A percentile compares a stretch with the other conserved stretches of the same genome.
Conservation (phyloP, 129 eudicot species). For the Glebionis coronaria region DNA sequence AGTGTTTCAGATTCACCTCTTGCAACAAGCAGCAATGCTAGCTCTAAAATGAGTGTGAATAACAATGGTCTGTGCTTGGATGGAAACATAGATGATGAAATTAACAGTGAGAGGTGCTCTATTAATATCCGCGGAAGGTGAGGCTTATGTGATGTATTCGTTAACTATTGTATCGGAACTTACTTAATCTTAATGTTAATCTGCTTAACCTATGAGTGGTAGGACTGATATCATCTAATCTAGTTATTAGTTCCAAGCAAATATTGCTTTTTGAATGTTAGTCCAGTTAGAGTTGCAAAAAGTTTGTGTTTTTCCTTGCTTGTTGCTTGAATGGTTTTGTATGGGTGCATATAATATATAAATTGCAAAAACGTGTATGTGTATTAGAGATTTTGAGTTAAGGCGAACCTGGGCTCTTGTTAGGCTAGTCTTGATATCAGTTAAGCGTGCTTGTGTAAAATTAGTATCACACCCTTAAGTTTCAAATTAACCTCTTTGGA, state of each 20-base stretch:
- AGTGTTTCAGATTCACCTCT: constrained; percentile 88
- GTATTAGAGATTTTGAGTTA: background rate
- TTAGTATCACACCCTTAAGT: background rate
- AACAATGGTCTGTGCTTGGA: constrained; percentile 55
- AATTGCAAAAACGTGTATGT: background rate
- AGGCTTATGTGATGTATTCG: constrained; percentile 17
- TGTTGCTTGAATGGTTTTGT: constrained; percentile 4
- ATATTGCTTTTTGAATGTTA: background rate
- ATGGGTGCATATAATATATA: background rate
- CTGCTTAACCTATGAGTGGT: constrained; percentile 25
- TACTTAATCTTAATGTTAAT: constrained; percentile 25
- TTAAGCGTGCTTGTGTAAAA: background rate
- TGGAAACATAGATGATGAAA: constrained; percentile 62
- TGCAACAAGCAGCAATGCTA: constrained; percentile 95
- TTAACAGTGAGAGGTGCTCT: constrained; percentile 44
- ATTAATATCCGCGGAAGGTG: constrained; percentile 56
- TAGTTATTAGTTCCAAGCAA: constrained; percentile 29
- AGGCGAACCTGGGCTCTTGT: background rate
- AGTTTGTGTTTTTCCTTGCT: background rate
- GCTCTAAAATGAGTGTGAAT: constrained; percentile 86
- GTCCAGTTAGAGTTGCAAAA: background rate
- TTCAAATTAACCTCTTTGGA: no score
- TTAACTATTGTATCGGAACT: constrained; percentile 15
- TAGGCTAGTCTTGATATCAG: background rate
- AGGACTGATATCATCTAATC: constrained; percentile 25